Evolutionary conservation across 176 grass and related monocot genomes (phyloP).

Genomic region (Pharus latifolius): DNA sequence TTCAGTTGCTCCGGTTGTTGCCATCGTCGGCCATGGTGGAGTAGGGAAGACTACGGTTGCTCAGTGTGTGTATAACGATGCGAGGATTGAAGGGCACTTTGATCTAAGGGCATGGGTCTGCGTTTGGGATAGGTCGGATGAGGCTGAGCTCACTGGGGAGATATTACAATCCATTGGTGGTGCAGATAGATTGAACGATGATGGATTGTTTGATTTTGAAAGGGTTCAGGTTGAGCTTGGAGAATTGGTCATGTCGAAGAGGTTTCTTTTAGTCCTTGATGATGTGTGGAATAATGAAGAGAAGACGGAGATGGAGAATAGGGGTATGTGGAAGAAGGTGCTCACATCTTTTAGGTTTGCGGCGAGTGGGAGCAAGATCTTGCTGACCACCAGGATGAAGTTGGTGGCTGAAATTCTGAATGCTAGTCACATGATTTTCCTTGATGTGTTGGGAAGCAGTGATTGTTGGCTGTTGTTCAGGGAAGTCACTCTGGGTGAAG

Average conservation of each 20-base stretch:
- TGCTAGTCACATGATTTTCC: neutral
- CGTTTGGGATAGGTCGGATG: slow-evolving; percentile 24
- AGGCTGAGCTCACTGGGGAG: slow-evolving; percentile 27
- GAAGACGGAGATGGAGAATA: slow-evolving; percentile 6
- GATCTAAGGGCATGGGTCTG: slow-evolving; percentile 42
- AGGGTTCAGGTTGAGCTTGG: slow-evolving; percentile 13
- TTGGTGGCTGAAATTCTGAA: slow-evolving; percentile 19
- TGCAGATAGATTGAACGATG: neutral
- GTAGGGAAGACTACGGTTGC: slow-evolving; percentile 53
- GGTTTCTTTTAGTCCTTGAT: slow-evolving; percentile 40
- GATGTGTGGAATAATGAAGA: slow-evolving; percentile 49
- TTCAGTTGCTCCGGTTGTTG: slow-evolving; percentile 4
- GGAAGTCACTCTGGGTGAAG: slow-evolving; percentile 13
- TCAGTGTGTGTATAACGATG: slow-evolving; percentile 36
- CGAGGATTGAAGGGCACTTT: slow-evolving; percentile 16
- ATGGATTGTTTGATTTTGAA: neutral
- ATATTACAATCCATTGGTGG: slow-evolving; percentile 19
- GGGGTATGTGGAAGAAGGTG: slow-evolving; percentile 21
- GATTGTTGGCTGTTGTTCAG: slow-evolving; percentile 31
- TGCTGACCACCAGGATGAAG: slow-evolving; percentile 39
- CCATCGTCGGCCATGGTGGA: slow-evolving; percentile 36
- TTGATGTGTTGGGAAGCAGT: slow-evolving; percentile 13
- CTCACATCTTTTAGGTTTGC: slow-evolving; percentile 18
- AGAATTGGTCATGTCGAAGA: slow-evolving; percentile 9
- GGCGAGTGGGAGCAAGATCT: slow-evolving; percentile 20